Base-by-base conservation (phyloP, 495 filamentous ascomycete species). In the Neurospora sp. region DNA sequence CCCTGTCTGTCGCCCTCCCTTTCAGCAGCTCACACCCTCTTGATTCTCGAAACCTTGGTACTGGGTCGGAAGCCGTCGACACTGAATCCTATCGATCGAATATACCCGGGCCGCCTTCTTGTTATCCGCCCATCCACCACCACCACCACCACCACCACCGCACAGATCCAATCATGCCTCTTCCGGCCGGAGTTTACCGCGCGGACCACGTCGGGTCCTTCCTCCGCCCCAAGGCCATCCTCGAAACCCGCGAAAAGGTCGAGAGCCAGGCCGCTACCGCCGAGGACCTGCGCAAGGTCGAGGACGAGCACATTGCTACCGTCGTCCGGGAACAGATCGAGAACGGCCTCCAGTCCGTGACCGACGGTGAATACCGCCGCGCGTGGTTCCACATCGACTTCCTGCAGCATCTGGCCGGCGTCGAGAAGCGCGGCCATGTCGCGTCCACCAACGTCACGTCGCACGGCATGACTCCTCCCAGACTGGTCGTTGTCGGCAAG, bases 281-380 rank as follows among this genome's bases (percentile, higher is more conserved):
- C 7, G 82, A 81, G 23, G 80, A 84, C 71, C 80, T 86, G 20
- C 83, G 83, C 72, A 76, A 79, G 77, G 69, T 91, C 69, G 91
- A 94, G 78, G 88, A 93, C 80, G 85, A 88, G 78, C 87, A 91
- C 77, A 88, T 94, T 75, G 85, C 88, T 71, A 83, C 86, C 4
- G 87, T 91, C 35, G 89, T 90, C 39, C 79, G 87, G 73, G 83
- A 83, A 40, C 90, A 93, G 81, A 80, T 88, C 75, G 82, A 88
- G 74, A 85, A 88, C 35, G 91, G 92, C 70, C 89, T 91, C 78
- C 85, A 84, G 71, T 85, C 86, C 54, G 83, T 92, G 70, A 90
- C 90, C 16, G 91, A 93, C 83, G 91, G 92, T 77, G 92, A 94
- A 80, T 93, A 91, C 79, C 86, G 90, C 75, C 83, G 90, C 70